Evolutionary conservation across 2,329 filamentous ascomycete species (phyloP).

Genomic region (Bipolaris bicolor): DNA sequence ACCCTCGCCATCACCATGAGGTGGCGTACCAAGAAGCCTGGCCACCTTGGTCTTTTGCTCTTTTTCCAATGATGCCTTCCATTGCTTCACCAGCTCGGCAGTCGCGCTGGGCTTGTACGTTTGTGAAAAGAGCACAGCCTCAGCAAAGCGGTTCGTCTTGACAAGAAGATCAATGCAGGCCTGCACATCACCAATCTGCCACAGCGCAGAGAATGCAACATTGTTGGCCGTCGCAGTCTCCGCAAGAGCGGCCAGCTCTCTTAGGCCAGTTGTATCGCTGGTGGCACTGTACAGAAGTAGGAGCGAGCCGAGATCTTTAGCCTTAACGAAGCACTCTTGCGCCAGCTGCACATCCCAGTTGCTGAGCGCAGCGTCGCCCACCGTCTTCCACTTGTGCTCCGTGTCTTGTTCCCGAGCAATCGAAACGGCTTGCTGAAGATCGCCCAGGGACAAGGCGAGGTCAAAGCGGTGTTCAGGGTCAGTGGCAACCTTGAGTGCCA

Average conservation of each 20-base stretch:
- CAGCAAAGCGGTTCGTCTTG: constrained; percentile 78
- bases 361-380: constrained; percentile 86
- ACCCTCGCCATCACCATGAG: constrained; percentile 66
- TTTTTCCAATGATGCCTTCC: constrained; percentile 86
- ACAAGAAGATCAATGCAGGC: constrained; percentile 80
- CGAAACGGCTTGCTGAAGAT: constrained; percentile 83
- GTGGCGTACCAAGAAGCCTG: constrained; percentile 81
- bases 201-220: constrained; percentile 87
- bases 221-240: constrained; percentile 82
- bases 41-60: constrained; percentile 84
- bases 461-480: constrained; percentile 98
- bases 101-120: constrained; percentile 90
- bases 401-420: constrained; percentile 82
- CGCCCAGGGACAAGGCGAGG: constrained; percentile 79
- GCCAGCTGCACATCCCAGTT: constrained; percentile 88
- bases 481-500: constrained; percentile 91
- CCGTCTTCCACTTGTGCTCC: constrained; percentile 98
- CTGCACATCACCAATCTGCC: constrained; percentile 83
- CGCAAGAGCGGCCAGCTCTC: constrained; percentile 74
- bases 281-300: constrained; percentile 89
- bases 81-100: constrained; percentile 69
- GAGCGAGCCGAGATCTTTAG: constrained; percentile 87
- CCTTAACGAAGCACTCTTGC: constrained; percentile 89
- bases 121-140: constrained; percentile 90
- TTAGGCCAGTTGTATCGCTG: constrained; percentile 75